Evolutionary conservation across 73 alveolate species (phyloP).

Genomic region (Paraurostyla sp.): DNA sequence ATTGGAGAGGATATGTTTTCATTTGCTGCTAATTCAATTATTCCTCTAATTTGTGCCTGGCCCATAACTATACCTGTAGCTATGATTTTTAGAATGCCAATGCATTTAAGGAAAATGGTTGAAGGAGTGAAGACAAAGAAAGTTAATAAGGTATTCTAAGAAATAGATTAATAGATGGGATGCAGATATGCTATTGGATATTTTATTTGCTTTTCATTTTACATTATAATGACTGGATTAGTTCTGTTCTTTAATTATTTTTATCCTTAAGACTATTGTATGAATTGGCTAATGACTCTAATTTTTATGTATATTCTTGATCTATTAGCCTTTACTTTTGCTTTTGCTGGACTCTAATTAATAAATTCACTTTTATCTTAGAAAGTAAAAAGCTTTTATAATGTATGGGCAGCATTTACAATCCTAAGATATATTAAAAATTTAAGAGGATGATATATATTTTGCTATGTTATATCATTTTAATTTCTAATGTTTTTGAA

Average conservation of each 20-base stretch:
- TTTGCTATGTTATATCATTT: no score
- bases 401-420: neutral
- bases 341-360: neutral
- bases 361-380: neutral
- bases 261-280: neutral
- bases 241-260: neutral
- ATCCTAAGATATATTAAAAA: neutral
- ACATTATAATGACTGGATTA: neutral
- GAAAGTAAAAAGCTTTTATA: neutral
- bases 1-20: neutral
- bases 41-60: neutral
- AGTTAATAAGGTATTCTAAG: neutral
- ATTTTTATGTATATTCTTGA: neutral
- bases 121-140: constrained; percentile 15
- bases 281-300: neutral
- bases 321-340: neutral
- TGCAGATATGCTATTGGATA: constrained; percentile 13
- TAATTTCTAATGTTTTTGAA: no score
- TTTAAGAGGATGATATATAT: constrained; percentile 3
- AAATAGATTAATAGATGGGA: neutral
- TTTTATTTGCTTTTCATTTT: neutral
- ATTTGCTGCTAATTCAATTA: neutral
- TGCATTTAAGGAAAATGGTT: neutral
- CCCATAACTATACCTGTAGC: neutral
- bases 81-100: constrained; percentile 21